Evolutionary conservation across 2,329 filamentous ascomycete genomes (phyloP).

Genomic region (Colletotrichum magnum): DNA sequence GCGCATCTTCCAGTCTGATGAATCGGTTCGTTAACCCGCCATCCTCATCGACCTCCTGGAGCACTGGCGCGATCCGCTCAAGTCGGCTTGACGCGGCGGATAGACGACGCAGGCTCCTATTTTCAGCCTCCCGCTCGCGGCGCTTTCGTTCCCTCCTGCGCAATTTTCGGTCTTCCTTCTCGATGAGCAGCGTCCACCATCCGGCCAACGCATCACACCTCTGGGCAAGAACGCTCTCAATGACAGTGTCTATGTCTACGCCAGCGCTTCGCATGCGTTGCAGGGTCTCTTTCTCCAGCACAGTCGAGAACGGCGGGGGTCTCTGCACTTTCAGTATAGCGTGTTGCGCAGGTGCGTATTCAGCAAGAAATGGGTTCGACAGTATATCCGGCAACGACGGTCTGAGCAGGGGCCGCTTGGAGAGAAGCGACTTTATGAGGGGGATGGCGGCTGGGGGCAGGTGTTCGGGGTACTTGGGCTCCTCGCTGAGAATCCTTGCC

Average conservation of each 20-base stretch:
- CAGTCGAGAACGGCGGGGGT: conserved; percentile 85
- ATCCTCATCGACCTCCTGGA: conserved; percentile 86
- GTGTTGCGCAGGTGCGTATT: conserved; percentile 89
- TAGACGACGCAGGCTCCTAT: conserved; percentile 82
- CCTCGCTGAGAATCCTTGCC: conserved; percentile 84
- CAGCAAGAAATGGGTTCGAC: conserved; percentile 87
- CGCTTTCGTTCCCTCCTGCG: conserved; percentile 84
- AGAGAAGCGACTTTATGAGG: conserved; percentile 84
- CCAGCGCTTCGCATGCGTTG: conserved; percentile 94
- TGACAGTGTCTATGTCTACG: conserved; percentile 93
- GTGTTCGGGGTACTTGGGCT: conserved; percentile 87
- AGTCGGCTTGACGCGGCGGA: conserved; percentile 92
- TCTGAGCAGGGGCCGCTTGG: conserved; percentile 88
- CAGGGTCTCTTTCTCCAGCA: conserved; percentile 90
- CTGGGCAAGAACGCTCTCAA: conserved; percentile 92
- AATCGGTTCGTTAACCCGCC: conserved; percentile 66
- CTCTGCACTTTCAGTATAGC: conserved; percentile 88
- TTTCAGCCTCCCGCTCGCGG: conserved; percentile 86
- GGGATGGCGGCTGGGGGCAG: conserved; percentile 83
- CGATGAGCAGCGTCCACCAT: conserved; percentile 95
- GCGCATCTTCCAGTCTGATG: conserved; percentile 59
- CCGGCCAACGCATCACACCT: conserved; percentile 91
- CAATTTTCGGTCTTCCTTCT: conserved; percentile 94
- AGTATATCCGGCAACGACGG: conserved; percentile 89
- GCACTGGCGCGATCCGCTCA: conserved; percentile 82